A percentile compares a stretch with the other conserved stretches of the same genome.
Evolutionary conservation across 306 rosid species (phyloP).

Genomic region (Senna siamea): DNA sequence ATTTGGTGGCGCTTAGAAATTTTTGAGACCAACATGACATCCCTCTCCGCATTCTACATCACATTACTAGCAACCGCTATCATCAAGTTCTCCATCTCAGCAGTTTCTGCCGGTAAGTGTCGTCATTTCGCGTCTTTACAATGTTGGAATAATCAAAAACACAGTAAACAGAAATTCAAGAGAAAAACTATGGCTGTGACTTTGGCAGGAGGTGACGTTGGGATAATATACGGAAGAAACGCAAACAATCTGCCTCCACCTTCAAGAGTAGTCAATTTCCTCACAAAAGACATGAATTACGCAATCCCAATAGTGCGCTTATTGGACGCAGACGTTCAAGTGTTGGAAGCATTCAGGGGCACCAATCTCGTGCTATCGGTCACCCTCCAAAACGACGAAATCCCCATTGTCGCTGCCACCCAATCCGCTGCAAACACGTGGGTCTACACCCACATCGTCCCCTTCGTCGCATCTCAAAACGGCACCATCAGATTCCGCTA

Average conservation of each 20-base stretch:
- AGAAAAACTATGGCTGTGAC: too few species aligned
- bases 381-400: not conserved
- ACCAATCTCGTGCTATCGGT: not conserved
- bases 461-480: not conserved
- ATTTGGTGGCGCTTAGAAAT: not conserved
- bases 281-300: not conserved
- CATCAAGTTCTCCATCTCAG: not conserved
- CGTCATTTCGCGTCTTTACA: too few species aligned
- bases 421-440: not conserved
- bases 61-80: not conserved
- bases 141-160: too few species aligned
- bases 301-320: not conserved
- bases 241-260: slow-evolving; percentile 10
- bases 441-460: not conserved
- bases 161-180: too few species aligned
- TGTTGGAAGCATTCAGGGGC: not conserved
- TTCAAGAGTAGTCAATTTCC: not conserved
- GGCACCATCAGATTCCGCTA: slow-evolving; percentile 12
- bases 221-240: not conserved
- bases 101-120: not conserved
- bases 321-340: not conserved
- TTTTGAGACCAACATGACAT: not conserved
- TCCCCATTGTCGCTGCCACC: not conserved
- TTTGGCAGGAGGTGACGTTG: slow-evolving; percentile 3
- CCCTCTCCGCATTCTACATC: not conserved